Conservation (phyloP, 176 grass and related monocot species). For the Zea mays region Zm-B73-REFERENCE-NAM-5.0 NC_050103.1:60220501-60221000, state of each 20-base stretch:
- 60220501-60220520: constrained; percentile 85
- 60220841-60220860: neutral
- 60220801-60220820: neutral
- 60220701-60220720: neutral
- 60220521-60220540: constrained; percentile 24
- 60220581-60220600: neutral
- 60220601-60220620: constrained; percentile 7
- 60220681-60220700: constrained; percentile 10
- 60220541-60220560: constrained; percentile 18
- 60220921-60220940: neutral
- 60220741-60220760: neutral
- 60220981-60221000: neutral
- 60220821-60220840: neutral
- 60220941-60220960: neutral
- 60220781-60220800: neutral
- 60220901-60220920: neutral
- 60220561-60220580: constrained; percentile 15
- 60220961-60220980: neutral
- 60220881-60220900: neutral
- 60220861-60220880: neutral
- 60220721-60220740: neutral
- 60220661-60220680: neutral
- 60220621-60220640: neutral
- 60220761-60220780: neutral
- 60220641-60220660: neutral